phyloP scores from a whole-genome alignment of 139 green algal species.

The Astrephomene gubernaculifera region DNA sequence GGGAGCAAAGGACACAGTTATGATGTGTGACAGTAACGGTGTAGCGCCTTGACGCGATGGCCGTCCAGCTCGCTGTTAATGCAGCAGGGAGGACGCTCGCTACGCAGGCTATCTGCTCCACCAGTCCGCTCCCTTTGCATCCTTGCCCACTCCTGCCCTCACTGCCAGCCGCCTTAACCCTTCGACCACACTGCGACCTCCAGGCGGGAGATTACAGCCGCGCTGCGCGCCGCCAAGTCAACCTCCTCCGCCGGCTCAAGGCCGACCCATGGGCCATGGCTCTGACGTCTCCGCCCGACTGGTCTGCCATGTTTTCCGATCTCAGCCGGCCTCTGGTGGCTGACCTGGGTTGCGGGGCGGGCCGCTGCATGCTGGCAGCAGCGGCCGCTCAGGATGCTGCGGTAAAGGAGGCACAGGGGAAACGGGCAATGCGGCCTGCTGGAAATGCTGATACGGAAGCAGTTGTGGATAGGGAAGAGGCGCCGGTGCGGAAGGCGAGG shows the following conservation, averaged over 20 bases:
- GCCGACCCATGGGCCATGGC: conserved; percentile 2
- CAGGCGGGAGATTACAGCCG: conserved; percentile 16
- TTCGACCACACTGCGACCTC: background rate
- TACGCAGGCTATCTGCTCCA: background rate
- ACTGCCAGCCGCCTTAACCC: background rate
- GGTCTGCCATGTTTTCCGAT: background rate
- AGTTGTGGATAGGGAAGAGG: too few relatives aligned
- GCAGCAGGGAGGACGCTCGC: background rate
- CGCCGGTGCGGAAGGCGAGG: background rate
- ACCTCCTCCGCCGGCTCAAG: conserved; percentile 11
- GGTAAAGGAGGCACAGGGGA: too few relatives aligned
- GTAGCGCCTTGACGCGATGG: too few relatives aligned
- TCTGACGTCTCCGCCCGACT: background rate
- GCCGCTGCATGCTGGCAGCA: conserved; percentile 9
- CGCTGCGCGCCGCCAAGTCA: background rate
- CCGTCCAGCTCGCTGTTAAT: too few relatives aligned
- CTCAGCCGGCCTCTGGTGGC: conserved; percentile 2
- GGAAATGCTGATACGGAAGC: too few relatives aligned
- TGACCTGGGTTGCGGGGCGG: conserved; percentile 32
- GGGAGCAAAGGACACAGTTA: too few relatives aligned
- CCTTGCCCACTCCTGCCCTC: background rate
- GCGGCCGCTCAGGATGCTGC: too few relatives aligned
- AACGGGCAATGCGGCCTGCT: too few relatives aligned
- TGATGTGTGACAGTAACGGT: too few relatives aligned
- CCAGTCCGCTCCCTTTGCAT: background rate